Conservation (phyloP, 139 green algal species). For the Astrephomene gubernaculifera region DNA sequence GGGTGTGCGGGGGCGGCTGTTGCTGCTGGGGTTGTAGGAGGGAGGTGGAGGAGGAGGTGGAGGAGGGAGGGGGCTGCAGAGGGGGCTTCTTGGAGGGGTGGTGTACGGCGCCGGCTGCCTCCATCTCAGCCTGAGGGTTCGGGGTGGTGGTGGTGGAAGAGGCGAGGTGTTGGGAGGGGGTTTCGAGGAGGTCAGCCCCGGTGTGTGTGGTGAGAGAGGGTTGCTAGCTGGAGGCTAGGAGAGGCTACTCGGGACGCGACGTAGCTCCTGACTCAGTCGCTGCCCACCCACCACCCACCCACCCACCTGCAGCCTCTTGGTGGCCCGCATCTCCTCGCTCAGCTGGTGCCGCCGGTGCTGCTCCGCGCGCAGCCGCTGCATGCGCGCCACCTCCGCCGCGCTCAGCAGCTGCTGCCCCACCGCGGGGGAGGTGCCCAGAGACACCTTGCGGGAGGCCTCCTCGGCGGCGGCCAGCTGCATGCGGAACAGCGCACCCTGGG, state of each 20-base stretch:
- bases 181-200: neutral
- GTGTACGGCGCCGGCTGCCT: slow-evolving; percentile 49
- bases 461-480: slow-evolving; percentile 53
- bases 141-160: neutral
- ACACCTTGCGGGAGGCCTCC: slow-evolving; percentile 48
- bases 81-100: neutral
- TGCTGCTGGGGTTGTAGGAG: too few relatives aligned
- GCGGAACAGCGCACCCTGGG: slow-evolving; percentile 66
- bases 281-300: neutral
- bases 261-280: neutral
- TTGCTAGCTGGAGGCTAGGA: neutral
- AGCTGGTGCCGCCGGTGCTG: slow-evolving; percentile 47
- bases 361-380: slow-evolving; percentile 42
- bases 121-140: slow-evolving; percentile 18
- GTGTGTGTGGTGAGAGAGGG: neutral
- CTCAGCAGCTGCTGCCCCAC: slow-evolving; percentile 45
- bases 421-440: slow-evolving; percentile 30
- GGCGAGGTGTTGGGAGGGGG: neutral
- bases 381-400: slow-evolving; percentile 1
- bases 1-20: slow-evolving; percentile 46
- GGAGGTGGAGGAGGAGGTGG: neutral
- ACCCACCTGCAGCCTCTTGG: slow-evolving; percentile 11
- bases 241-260: neutral
- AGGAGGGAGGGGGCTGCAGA: neutral
- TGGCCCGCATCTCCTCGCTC: slow-evolving; percentile 31